Percentiles rank a stretch among this genome's conserved stretches.
Conservation (phyloP, 2,329 filamentous ascomycete species). For the Teratosphaeria gauchensis region DNA sequence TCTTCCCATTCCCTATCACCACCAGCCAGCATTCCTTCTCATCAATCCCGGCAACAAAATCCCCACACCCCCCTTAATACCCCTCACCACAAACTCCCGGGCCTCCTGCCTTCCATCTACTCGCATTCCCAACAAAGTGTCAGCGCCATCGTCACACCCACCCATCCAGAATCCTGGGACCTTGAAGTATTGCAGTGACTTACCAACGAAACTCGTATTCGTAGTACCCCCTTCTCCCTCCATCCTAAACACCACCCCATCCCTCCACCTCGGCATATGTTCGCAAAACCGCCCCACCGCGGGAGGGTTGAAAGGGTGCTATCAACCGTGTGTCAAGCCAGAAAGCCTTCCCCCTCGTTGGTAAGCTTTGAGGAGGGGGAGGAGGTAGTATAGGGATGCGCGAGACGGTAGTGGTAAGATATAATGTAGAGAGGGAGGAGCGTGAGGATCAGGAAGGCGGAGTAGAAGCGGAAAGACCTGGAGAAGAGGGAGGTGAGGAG, state of each 20-base stretch:
- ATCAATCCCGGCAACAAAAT: conserved; percentile 16
- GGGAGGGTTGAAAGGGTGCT: conserved; percentile 14
- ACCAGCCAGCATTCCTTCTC: neutral
- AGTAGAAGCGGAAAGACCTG: conserved; percentile 6
- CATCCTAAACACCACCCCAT: conserved; percentile 36
- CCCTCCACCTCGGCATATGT: conserved; percentile 30
- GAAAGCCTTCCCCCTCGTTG: conserved; percentile 7
- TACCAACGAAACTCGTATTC: conserved; percentile 34
- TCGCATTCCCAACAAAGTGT: no score
- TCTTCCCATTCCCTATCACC: neutral
- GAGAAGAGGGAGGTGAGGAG: conserved; percentile 3
- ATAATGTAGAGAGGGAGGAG: conserved; percentile 14
- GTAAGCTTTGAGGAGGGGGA: no score
- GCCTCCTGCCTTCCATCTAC: neutral
- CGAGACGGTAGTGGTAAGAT: conserved; percentile 13
- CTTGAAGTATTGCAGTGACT: no score
- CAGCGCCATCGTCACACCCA: no score
- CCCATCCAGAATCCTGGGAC: no score
- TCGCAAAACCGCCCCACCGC: conserved; percentile 24
- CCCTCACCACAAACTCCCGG: conserved; percentile 38
- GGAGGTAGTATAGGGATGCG: no score
- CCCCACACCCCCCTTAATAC: conserved; percentile 40
- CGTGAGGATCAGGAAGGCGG: conserved; percentile 4
- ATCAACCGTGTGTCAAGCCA: conserved; percentile 18
- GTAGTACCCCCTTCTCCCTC: conserved; percentile 37